These are phyloP conservation scores for Mucor velutinosus DNA, from an alignment of 371 early-diverging fungal genomes.

Conservation along the genomic window DNA sequence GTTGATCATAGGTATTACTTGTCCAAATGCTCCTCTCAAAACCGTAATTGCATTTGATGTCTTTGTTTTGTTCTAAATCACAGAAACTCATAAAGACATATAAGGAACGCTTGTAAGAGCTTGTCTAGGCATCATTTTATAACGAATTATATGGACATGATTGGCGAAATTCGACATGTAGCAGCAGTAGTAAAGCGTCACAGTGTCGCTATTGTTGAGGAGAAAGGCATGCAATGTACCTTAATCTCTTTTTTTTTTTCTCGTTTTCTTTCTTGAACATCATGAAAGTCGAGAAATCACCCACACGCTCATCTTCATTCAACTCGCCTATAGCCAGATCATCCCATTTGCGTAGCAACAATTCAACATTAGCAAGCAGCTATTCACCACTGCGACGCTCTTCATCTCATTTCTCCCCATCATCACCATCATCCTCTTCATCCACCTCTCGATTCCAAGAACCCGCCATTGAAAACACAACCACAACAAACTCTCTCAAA, in stretches of 20 bases:
- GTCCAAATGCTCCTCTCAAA: too few relatives aligned
- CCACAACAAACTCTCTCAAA: neutral
- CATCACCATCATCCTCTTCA: neutral
- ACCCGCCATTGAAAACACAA: neutral
- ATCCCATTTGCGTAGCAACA: neutral
- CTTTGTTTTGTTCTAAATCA: too few relatives aligned
- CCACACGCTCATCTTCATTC: neutral
- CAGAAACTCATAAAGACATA: too few relatives aligned
- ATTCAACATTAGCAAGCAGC: neutral
- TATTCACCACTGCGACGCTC: neutral
- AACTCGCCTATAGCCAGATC: neutral
- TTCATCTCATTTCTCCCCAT: neutral
- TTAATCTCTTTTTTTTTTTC: neutral
- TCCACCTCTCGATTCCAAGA: neutral
- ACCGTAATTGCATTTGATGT: too few relatives aligned
- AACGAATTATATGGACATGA: too few relatives aligned
- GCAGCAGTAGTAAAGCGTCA: neutral
- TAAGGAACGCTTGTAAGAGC: too few relatives aligned
- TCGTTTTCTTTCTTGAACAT: neutral
- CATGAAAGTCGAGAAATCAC: conserved; percentile 3
- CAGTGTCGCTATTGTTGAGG: neutral
- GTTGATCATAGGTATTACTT: too few relatives aligned
- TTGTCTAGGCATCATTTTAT: too few relatives aligned
- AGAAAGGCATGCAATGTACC: neutral
- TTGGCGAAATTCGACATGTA: too few relatives aligned